phyloP scores from a whole-genome alignment of 345 rosid genomes.

The Eucalyptus tenuipes region DNA sequence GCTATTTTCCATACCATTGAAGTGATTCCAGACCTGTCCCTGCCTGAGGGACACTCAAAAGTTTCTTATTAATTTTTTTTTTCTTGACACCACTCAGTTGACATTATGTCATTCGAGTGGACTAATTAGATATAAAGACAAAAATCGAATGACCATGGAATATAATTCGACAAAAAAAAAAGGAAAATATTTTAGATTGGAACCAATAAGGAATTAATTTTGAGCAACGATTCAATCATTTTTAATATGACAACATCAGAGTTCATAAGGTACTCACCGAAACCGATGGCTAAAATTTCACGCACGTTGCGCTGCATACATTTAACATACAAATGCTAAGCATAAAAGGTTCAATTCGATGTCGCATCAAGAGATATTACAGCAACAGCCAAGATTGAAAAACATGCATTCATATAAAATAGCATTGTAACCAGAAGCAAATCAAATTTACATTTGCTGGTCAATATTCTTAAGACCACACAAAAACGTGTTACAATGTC shows the following conservation, averaged over 20 bases:
- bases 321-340: not conserved
- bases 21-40: not conserved
- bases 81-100: not conserved
- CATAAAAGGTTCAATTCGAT: not conserved
- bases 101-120: not conserved
- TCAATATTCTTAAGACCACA: not conserved
- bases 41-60: too few species aligned
- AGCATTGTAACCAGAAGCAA: not conserved
- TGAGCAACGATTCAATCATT: not conserved
- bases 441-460: not conserved
- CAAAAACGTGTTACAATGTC: not conserved
- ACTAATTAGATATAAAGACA: not conserved
- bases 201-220: not conserved
- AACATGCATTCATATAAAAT: not conserved
- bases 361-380: not conserved
- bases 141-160: not conserved
- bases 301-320: fast-evolving
- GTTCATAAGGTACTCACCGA: not conserved
- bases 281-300: not conserved
- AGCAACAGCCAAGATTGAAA: not conserved
- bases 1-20: not conserved
- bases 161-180: not conserved
- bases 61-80: not conserved
- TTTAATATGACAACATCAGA: not conserved
- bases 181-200: not conserved